These are phyloP conservation scores for Mycena filopes DNA, from an alignment of 768 basidiomycete species.

Conservation along the genomic window DNA sequence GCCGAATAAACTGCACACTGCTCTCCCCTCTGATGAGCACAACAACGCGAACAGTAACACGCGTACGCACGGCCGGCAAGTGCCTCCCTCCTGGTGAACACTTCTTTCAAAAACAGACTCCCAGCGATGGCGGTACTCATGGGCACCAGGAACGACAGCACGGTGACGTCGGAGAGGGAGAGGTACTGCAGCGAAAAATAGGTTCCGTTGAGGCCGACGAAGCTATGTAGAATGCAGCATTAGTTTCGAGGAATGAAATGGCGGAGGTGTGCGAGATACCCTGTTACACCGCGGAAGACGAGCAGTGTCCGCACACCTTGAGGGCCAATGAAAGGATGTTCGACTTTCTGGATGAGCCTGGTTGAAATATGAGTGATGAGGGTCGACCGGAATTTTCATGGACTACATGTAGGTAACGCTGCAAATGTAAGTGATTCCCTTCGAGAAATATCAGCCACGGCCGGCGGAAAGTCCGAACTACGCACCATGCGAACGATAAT, in stretches of 20 bases:
- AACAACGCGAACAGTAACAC: not conserved
- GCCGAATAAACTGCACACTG: conserved; percentile 75
- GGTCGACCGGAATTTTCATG: conserved; percentile 5
- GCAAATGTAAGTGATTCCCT: conserved; percentile 64
- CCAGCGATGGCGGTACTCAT: conserved; percentile 72
- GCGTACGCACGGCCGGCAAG: conserved; percentile 59
- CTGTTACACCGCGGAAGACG: conserved; percentile 58
- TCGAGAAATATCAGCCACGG: conserved; percentile 4
- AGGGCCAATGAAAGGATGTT: conserved; percentile 66
- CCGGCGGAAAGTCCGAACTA: not conserved
- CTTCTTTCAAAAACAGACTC: conserved; percentile 70
- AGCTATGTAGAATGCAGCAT: conserved; percentile 51
- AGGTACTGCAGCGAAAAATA: conserved; percentile 81
- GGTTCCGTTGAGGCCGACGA: conserved; percentile 75
- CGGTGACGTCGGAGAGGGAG: conserved; percentile 81
- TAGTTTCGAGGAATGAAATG: conserved; percentile 16
- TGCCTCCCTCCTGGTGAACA: conserved; percentile 63
- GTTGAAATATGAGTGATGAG: not conserved
- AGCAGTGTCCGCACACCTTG: conserved; percentile 61
- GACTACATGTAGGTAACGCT: conserved; percentile 62
- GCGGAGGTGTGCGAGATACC: conserved; percentile 44
- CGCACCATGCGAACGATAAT: conserved; percentile 70
- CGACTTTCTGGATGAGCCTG: conserved; percentile 52
- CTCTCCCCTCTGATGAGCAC: not conserved
- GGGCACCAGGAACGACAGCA: conserved; percentile 80